Conservation (phyloP, 768 basidiomycete species). For the Chalciporus piperatus region DNA sequence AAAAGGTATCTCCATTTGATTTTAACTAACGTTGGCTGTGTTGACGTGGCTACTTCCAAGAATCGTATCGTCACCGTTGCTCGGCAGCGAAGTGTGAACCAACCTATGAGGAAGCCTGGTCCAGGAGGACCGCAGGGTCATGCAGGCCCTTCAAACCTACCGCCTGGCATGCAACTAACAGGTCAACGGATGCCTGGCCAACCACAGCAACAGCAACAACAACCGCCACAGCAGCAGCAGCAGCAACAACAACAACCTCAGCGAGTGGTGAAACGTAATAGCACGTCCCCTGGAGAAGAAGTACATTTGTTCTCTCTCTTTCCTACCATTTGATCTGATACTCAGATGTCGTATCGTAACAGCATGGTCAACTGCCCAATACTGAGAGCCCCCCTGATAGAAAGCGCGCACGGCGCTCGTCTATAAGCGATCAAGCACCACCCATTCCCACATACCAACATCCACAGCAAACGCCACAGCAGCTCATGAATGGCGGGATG, state of each 20-base stretch:
- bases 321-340: not conserved
- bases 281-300: conserved; percentile 63
- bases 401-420: conserved; percentile 53
- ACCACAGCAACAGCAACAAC: conserved; percentile 24
- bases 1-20: conserved; percentile 50
- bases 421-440: conserved; percentile 42
- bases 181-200: conserved; percentile 39
- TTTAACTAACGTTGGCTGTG: not conserved
- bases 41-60: conserved; percentile 28
- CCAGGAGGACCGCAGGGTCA: conserved; percentile 25
- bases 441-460: conserved; percentile 35
- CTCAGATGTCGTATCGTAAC: not conserved
- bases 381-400: conserved; percentile 54
- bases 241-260: conserved; percentile 21
- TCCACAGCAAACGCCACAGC: conserved; percentile 35
- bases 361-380: conserved; percentile 49
- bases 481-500: conserved; percentile 41
- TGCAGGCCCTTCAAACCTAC: conserved; percentile 26
- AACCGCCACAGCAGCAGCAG: conserved; percentile 24
- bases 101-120: conserved; percentile 26
- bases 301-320: conserved; percentile 33
- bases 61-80: conserved; percentile 32
- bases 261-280: conserved; percentile 48
- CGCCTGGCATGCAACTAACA: conserved; percentile 37
- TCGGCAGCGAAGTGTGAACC: conserved; percentile 23